Percentiles rank a stretch among this genome's conserved stretches.
phyloP scores from a whole-genome alignment of 805 yeast genomes.

The Schwanniomyces vanrijiae region DNA sequence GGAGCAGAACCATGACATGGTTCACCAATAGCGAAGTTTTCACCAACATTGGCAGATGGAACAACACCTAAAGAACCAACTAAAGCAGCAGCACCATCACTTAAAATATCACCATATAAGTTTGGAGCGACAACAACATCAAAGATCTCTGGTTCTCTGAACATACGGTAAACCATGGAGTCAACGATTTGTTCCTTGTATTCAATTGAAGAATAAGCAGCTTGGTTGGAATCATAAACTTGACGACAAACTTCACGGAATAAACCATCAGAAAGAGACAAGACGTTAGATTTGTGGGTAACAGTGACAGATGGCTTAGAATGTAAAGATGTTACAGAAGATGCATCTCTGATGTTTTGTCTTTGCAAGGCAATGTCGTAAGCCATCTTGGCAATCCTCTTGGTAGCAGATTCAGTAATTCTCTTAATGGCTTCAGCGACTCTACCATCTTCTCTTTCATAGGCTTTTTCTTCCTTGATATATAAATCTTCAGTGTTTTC shows the following conservation, averaged over 20 bases:
- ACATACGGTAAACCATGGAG: slow-evolving; percentile 98
- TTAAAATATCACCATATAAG: slow-evolving; percentile 93
- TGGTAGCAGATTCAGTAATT: slow-evolving; percentile 84
- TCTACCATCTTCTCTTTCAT: slow-evolving; percentile 74
- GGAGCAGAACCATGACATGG: slow-evolving; percentile 99
- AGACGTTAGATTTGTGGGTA: slow-evolving; percentile 94
- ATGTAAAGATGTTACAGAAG: slow-evolving; percentile 34
- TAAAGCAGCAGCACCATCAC: slow-evolving; percentile 97
- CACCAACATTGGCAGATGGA: slow-evolving; percentile 98
- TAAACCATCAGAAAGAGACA: slow-evolving; percentile 89
- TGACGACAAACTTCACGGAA: slow-evolving; percentile 84
- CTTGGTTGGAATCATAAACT: slow-evolving; percentile 58
- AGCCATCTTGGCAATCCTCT: slow-evolving; percentile 86
- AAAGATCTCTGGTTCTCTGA: slow-evolving; percentile 95
- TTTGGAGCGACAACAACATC: slow-evolving; percentile 99
- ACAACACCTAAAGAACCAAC: slow-evolving; percentile 98
- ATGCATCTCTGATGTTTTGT: slow-evolving; percentile 68
- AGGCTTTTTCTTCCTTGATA: slow-evolving; percentile 87
- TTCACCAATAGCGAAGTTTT: slow-evolving; percentile 93
- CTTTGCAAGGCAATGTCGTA: slow-evolving; percentile 91
- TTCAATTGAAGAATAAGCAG: slow-evolving; percentile 56
- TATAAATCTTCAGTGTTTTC: slow-evolving; percentile 98
- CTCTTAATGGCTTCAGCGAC: slow-evolving; percentile 98
- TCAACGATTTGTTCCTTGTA: slow-evolving; percentile 97
- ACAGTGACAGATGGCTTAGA: slow-evolving; percentile 73